Evolutionary conservation across 1,139 yeast genomes (phyloP).

Genomic region (Sugiyamaella grinbergsii): DNA sequence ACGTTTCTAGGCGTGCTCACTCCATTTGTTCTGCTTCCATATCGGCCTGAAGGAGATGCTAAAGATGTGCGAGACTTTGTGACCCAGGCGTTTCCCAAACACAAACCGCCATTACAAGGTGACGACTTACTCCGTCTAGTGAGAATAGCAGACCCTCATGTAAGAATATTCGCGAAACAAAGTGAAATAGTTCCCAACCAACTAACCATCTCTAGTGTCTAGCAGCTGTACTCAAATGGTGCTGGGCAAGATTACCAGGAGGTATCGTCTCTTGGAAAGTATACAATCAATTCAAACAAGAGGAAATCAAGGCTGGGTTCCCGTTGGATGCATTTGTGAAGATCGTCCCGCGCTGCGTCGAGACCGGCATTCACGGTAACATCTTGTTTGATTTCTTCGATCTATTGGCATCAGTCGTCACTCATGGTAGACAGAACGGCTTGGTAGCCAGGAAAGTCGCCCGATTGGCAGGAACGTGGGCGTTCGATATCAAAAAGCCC

Average conservation of each 20-base stretch:
- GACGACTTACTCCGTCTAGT: slow-evolving; percentile 37
- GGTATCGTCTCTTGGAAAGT: slow-evolving; percentile 88
- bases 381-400: slow-evolving; percentile 87
- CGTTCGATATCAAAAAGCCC: slow-evolving; percentile 55
- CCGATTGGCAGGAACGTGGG: slow-evolving; percentile 87
- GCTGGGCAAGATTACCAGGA: slow-evolving; percentile 81
- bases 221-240: slow-evolving; percentile 71
- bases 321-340: slow-evolving; percentile 72
- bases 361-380: slow-evolving; percentile 85
- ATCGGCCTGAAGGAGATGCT: slow-evolving; percentile 34
- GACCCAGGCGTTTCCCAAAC: slow-evolving; percentile 34
- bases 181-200: no score
- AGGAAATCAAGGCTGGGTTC: slow-evolving; percentile 55
- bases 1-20: slow-evolving; percentile 34
- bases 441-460: slow-evolving; percentile 79
- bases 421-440: slow-evolving; percentile 79
- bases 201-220: slow-evolving; percentile 36
- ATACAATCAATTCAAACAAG: slow-evolving; percentile 65
- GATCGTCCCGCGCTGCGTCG: slow-evolving; percentile 79
- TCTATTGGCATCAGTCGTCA: slow-evolving; percentile 71
- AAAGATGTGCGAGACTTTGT: slow-evolving; percentile 34
- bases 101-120: slow-evolving; percentile 34
- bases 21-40: slow-evolving; percentile 40
- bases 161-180: no score
- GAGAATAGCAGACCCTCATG: slow-evolving; percentile 37